Base-by-base conservation (phyloP, 2,329 filamentous ascomycete genomes). In the Colletotrichum godetiae region DNA sequence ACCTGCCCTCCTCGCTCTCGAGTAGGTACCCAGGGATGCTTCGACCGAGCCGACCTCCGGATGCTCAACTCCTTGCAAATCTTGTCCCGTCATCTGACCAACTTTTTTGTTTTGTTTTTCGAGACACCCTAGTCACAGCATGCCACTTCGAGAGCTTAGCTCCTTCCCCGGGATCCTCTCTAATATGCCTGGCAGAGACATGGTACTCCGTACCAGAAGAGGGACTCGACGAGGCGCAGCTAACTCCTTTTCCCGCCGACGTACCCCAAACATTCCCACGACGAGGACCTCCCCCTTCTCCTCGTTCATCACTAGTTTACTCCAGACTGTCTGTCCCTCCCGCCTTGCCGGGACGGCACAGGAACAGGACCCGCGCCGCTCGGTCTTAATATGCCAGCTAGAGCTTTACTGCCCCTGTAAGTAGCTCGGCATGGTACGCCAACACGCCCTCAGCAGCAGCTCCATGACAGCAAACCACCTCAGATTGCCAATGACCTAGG, bases 231-330 rank as follows among this genome's bases (percentile, higher is more conserved):
- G 70, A 69, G 55, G 66, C 59, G 59, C 59, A 55, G 55, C 66
- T 55, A 56, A n/a, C 63, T 61, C 63, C 68, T 42, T 56, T 56
- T 57, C 56, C 37, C 53, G 5, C 31, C 13, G 8, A n/a, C n/a
- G 10, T 15, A 24, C 19, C 46, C 60, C 22, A 33, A 59, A 49
- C 19, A 31, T 65, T 22, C 59, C 52, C 64, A 68, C 29, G 64
- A 49, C 22, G 52, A 42, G 31, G 63, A 31, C 69, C 42, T 72
- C 65, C 55, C 69, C 65, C 67, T 67, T 71, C 56, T 71, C 56
- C 46, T 61, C 27, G 55, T 55, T 31, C 33, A 22, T 56, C 37
- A 35, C 37, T 62, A 58, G 49, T 33, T 35, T 24, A 49, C 57
- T 13, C 37, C 37, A 61, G 65, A 22, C 31, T 27, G 12, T 52